Evolutionary conservation across 2,329 filamentous ascomycete species (phyloP), one percentile per base, ranked within the genome.

Genomic region (Claviceps purpurea): DNA sequence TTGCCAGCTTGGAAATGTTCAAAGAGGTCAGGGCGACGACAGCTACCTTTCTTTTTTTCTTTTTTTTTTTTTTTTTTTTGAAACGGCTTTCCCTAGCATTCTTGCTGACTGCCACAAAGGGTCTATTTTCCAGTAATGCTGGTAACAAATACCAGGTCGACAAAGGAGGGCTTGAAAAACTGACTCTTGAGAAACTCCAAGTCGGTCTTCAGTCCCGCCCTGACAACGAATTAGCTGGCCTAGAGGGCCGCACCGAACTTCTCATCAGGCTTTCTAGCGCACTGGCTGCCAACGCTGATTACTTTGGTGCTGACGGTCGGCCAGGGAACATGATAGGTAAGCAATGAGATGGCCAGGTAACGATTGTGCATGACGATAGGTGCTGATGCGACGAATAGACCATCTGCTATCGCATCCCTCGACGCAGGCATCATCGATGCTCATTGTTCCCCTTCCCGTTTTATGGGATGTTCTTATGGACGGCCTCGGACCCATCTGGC

Each of bases 311-410:
- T 1, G 82, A 90, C 63, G 87, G 84, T 50, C 78, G 93, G 53
- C 93, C 93, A 11, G 93, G 93, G 59, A 94, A 95, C 65, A 89
- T 98, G 82, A 81, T 97, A 56, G 89, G 89, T 93, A 75, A 60
- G 78, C 66, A 18, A 10, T 24, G 5, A 50, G 16, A 22, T n/a
- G 34, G n/a, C 5, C 43, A 5, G 13, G 24, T 47, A 10, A 42
- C 34, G 37, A 14, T 2, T 22, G 10, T 47, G 16, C 22, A 24
- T 40, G 7, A 39, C 7, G 13, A 13, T 44, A 38, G 24, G 6
- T 39, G 22, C 30, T 51, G 18, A 22, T 52, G 16, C 90, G 26
- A 44, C 16, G 16, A 16, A 20, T 45, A 50, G 91, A 97, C 67
- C 90, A 95, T 64, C 80, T 97, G n/a, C 78, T 97, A 41, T 86